phyloP scores from a whole-genome alignment of 2,329 filamentous ascomycete species.

The Ambrosiella xylebori region DNA sequence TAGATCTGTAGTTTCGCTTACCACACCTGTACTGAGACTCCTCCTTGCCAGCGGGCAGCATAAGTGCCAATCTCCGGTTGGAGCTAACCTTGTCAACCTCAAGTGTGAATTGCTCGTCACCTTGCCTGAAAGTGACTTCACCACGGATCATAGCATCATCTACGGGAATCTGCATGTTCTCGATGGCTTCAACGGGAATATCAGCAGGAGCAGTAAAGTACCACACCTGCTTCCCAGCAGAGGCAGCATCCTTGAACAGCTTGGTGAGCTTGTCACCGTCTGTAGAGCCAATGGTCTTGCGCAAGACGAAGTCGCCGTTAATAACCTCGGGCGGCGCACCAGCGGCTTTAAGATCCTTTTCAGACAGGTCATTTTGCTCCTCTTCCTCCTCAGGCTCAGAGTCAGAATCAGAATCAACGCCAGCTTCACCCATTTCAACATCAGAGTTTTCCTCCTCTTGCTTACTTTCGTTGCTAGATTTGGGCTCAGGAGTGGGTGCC shows the following conservation, averaged over 20 bases:
- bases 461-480: constrained; percentile 5
- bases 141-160: constrained; percentile 31
- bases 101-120: constrained; percentile 45
- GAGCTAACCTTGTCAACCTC: constrained; percentile 34
- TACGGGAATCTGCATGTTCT: constrained; percentile 43
- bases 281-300: constrained; percentile 26
- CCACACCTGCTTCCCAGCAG: constrained; percentile 60
- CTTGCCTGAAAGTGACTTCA: constrained; percentile 41
- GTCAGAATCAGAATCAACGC: constrained; percentile 14
- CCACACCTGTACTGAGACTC: constrained; percentile 12
- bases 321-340: constrained; percentile 22
- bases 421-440: constrained; percentile 16
- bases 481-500: constrained; percentile 14
- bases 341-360: constrained; percentile 15
- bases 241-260: constrained; percentile 39
- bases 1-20: neutral
- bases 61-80: constrained; percentile 19
- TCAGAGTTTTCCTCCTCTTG: constrained; percentile 15
- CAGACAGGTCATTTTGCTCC: constrained; percentile 17
- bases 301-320: constrained; percentile 35
- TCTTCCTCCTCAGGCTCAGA: constrained; percentile 16
- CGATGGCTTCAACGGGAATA: constrained; percentile 49
- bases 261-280: constrained; percentile 30
- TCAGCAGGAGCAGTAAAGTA: constrained; percentile 59
- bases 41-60: constrained; percentile 9